phyloP scores from a whole-genome alignment of 805 yeast species.

The Debaryomyces tyrocola region DNA sequence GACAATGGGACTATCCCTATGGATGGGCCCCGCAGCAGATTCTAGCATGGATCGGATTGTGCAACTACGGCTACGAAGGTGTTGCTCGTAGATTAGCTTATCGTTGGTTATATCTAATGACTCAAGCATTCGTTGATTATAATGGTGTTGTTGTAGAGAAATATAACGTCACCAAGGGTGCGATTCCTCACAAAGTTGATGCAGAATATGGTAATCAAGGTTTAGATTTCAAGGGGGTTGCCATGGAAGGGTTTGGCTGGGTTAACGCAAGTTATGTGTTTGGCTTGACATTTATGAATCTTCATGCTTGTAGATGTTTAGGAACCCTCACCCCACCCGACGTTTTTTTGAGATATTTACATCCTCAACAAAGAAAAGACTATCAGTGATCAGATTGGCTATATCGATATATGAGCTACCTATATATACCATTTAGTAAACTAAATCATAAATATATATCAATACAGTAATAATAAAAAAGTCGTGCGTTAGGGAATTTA shows the following conservation, averaged over 20 bases:
- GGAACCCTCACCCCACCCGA: slow-evolving; percentile 78
- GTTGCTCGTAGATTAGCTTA: slow-evolving; percentile 72
- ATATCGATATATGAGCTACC: no score
- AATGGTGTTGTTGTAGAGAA: slow-evolving; percentile 96
- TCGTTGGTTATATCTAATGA: slow-evolving; percentile 89
- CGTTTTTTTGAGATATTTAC: slow-evolving; percentile 53
- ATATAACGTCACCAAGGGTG: slow-evolving; percentile 81
- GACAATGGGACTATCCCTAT: slow-evolving; percentile 98
- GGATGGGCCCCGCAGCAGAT: slow-evolving; percentile 99
- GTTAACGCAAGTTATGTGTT: slow-evolving; percentile 83
- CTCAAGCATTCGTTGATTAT: slow-evolving; percentile 85
- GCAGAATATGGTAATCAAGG: slow-evolving; percentile 99
- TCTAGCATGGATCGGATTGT: slow-evolving; percentile 85
- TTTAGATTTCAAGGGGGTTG: slow-evolving; percentile 85
- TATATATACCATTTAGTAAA: no score
- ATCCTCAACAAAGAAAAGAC: slow-evolving; percentile 35
- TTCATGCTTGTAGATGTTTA: slow-evolving; percentile 69
- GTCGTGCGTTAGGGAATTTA: no score
- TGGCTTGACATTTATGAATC: slow-evolving; percentile 67
- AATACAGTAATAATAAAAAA: no score
- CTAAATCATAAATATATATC: no score
- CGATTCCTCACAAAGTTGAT: slow-evolving; percentile 86
- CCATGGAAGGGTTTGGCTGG: slow-evolving; percentile 98
- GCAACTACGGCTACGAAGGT: slow-evolving; percentile 64
- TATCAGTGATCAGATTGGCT: slow-evolving; percentile 7